Base-by-base conservation (phyloP, 2,329 filamentous ascomycete species). In the Monilinia laxa region DNA sequence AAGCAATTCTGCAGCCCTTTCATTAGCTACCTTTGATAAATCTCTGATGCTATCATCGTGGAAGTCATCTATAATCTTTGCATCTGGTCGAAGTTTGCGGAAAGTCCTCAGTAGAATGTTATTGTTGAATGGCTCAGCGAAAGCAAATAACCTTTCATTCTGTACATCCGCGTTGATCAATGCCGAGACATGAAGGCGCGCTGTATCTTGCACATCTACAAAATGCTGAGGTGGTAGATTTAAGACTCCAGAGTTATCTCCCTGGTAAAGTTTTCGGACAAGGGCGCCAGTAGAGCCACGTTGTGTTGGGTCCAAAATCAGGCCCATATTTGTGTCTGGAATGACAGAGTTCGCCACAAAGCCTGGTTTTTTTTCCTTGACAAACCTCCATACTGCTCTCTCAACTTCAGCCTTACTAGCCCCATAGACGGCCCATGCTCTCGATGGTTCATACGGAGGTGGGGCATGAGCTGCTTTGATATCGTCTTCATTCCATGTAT, bases 391-490 rank as follows among this genome's bases (percentile, higher is more conserved):
- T 4, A 77, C 47, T 1, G 73, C 76, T 64, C 76, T 72, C 60
- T 82, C 80, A 0, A 73, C 73, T 42, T 77, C 75, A 1, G 74
- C 69, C 66, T 82, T 82, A 66, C 78, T 80, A 0, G 80, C 79
- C 0, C 69, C 69, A 60, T 82, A 81, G 1, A 76, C 74, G 0
- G 71, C 63, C 59, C 56, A 66, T 0, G n/a, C 56, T 28, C 69
- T 64, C 2, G 56, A 51, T 1, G 38, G 28, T 0, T 69, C 71
- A 42, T 79, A 80, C 0, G 76, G 78, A 3, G 75, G 77, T 2
- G 76, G 75, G 18, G 75, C 75, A 76, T 78, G 79, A 0, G 80
- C 79, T 5, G 60, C 52, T 31, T 77, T 69, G 20, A 78, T 67
- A 9, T 73, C 74, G 2, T 67, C 68, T 16, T 79, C 75, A 54